Conservation (phyloP, 208 protist species). For the Endotrypanum monterogeii region DNA sequence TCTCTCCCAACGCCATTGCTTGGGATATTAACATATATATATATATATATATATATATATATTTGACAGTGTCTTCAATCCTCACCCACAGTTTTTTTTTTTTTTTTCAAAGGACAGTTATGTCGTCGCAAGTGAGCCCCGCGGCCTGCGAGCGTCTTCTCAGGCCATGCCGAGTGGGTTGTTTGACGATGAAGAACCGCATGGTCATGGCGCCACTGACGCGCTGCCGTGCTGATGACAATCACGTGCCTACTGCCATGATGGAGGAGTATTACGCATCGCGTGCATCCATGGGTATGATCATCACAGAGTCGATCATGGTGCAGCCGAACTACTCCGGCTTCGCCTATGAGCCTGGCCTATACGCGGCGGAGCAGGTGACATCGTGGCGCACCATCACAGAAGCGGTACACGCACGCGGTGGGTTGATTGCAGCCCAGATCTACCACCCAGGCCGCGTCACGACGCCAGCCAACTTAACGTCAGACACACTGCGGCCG, state of each 20-base stretch:
- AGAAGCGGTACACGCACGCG: conserved; percentile 63
- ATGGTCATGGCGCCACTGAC: conserved; percentile 56
- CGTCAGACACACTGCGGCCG: neutral
- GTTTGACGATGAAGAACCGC: conserved; percentile 43
- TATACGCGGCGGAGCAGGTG: conserved; percentile 54
- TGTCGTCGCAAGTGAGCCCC: neutral
- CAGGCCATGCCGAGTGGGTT: conserved; percentile 36
- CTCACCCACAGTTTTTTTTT: neutral
- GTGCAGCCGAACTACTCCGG: conserved; percentile 42
- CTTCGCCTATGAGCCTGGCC: conserved; percentile 48
- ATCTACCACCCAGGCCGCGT: conserved; percentile 55
- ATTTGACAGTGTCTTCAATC: neutral
- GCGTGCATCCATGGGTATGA: conserved; percentile 52
- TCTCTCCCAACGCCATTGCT: neutral
- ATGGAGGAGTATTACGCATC: conserved; percentile 60
- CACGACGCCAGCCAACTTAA: conserved; percentile 36
- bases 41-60: neutral
- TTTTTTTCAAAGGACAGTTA: neutral
- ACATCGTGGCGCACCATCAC: conserved; percentile 55
- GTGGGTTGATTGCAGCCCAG: conserved; percentile 52
- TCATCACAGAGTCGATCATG: conserved; percentile 67
- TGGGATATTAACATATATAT: neutral
- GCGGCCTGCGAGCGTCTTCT: conserved; percentile 25
- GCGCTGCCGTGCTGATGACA: conserved; percentile 43
- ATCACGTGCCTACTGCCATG: conserved; percentile 42